These are phyloP conservation scores for Colletotrichum orbiculare DNA, from an alignment of 2,329 filamentous ascomycete genomes.

Conservation along the genomic window DNA sequence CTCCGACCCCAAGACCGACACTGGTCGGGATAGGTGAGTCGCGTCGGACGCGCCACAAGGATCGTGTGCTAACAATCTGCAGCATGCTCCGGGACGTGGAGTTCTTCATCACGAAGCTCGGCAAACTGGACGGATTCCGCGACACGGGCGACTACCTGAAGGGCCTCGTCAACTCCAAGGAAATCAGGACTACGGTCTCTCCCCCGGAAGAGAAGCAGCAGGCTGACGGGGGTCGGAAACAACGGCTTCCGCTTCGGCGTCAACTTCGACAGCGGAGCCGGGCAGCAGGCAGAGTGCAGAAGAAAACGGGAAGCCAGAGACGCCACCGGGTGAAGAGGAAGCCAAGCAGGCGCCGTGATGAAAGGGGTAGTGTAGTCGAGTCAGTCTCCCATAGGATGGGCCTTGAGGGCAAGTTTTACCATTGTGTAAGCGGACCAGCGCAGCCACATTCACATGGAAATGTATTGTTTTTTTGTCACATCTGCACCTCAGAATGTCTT, in stretches of 20 bases:
- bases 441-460: too few species aligned
- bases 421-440: too few species aligned
- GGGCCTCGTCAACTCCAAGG: conserved; percentile 72
- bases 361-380: too few species aligned
- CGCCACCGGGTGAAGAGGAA: conserved; percentile 30
- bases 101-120: conserved; percentile 75
- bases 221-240: conserved; percentile 28
- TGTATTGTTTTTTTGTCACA: too few species aligned
- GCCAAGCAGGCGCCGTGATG: conserved; percentile 31
- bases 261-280: conserved; percentile 23
- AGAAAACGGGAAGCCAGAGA: conserved; percentile 27
- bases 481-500: too few species aligned
- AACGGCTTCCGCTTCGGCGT: conserved; percentile 11
- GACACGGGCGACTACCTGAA: conserved; percentile 78
- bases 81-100: conserved; percentile 84
- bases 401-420: too few species aligned
- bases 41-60: background rate
- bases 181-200: conserved; percentile 46
- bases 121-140: conserved; percentile 82
- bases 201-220: conserved; percentile 29
- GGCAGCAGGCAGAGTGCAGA: conserved; percentile 29
- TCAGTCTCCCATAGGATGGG: too few species aligned
- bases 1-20: conserved; percentile 71
- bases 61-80: conserved; percentile 18
- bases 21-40: conserved; percentile 78